These are phyloP conservation scores for Beauveria brongniartii DNA, from an alignment of 2,329 filamentous ascomycete genomes.

Conservation along the genomic window DNA sequence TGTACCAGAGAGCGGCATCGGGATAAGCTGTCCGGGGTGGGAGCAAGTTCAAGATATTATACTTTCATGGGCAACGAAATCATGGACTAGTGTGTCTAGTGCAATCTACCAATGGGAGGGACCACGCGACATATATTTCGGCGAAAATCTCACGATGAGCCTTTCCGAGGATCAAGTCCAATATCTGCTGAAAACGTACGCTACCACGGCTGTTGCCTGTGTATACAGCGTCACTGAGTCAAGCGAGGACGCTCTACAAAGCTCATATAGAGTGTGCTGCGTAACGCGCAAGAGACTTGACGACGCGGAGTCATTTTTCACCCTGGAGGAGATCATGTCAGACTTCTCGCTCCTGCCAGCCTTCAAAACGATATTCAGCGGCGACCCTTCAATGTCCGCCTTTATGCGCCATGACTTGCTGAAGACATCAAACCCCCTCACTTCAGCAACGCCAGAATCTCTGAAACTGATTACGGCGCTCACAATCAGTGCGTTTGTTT, in stretches of 20 bases:
- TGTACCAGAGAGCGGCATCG: slow-evolving; percentile 17
- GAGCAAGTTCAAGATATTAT: slow-evolving; percentile 64
- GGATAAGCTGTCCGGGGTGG: slow-evolving; percentile 52
- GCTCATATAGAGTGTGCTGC: slow-evolving; percentile 9
- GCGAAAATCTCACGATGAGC: slow-evolving; percentile 47
- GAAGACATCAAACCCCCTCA: slow-evolving; percentile 54
- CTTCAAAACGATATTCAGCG: slow-evolving; percentile 16
- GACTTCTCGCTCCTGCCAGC: slow-evolving; percentile 33
- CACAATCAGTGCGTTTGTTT: slow-evolving; percentile 50
- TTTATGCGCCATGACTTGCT: slow-evolving; percentile 41
- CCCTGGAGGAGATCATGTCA: slow-evolving; percentile 39
- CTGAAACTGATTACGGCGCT: slow-evolving; percentile 55
- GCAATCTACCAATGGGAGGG: slow-evolving; percentile 67
- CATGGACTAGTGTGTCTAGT: slow-evolving; percentile 54
- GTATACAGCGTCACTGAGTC: slow-evolving; percentile 3
- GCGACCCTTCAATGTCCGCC: slow-evolving; percentile 20
- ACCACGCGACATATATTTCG: slow-evolving; percentile 61
- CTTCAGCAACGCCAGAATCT: slow-evolving; percentile 47
- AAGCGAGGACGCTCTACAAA: slow-evolving; percentile 3
- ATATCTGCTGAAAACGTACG: slow-evolving; percentile 20
- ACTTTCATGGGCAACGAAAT: slow-evolving; percentile 45
- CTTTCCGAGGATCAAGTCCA: slow-evolving; percentile 40
- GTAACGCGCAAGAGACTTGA: slow-evolving; percentile 34
- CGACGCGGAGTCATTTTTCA: slow-evolving; percentile 48
- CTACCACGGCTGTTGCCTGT: slow-evolving; percentile 17